Conservation (phyloP, 139 green algal genomes). For the Volvox reticuliferus region DNA sequence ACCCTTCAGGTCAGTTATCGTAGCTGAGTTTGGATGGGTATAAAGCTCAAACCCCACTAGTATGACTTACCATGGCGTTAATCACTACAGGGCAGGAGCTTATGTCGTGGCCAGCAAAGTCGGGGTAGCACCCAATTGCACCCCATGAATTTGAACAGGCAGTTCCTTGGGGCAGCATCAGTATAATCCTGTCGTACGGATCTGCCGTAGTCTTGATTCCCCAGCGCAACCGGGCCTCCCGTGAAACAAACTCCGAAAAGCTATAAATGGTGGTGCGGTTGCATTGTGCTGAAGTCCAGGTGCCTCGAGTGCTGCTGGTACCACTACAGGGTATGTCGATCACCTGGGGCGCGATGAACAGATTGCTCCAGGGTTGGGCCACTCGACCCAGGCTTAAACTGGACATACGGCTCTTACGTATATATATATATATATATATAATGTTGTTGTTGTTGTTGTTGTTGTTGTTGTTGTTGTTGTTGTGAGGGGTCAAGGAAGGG, state of each 20-base stretch:
- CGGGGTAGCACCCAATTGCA: not conserved
- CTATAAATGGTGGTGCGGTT: not conserved
- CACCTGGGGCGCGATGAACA: not conserved
- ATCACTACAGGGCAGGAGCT: not conserved
- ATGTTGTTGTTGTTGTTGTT: no score
- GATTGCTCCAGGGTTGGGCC: not conserved
- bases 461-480: no score
- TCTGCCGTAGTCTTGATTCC: not conserved
- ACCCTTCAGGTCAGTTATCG: no score
- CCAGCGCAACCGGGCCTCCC: not conserved
- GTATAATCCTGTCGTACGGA: slow-evolving; percentile 7
- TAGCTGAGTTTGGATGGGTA: no score
- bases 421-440: no score
- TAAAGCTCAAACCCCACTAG: no score
- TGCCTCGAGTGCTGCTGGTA: not conserved
- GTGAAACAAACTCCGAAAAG: not conserved
- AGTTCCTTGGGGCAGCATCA: not conserved
- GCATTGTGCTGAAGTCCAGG: not conserved
- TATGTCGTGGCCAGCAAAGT: not conserved
- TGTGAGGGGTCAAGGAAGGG: no score
- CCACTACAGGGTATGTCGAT: not conserved
- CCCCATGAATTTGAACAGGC: not conserved
- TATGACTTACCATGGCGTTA: not conserved
- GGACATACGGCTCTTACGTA: not conserved
- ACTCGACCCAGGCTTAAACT: not conserved